These are phyloP conservation scores for Xylaria flabelliformis DNA, from an alignment of 495 filamentous ascomycete species.

Conservation along the genomic window DNA sequence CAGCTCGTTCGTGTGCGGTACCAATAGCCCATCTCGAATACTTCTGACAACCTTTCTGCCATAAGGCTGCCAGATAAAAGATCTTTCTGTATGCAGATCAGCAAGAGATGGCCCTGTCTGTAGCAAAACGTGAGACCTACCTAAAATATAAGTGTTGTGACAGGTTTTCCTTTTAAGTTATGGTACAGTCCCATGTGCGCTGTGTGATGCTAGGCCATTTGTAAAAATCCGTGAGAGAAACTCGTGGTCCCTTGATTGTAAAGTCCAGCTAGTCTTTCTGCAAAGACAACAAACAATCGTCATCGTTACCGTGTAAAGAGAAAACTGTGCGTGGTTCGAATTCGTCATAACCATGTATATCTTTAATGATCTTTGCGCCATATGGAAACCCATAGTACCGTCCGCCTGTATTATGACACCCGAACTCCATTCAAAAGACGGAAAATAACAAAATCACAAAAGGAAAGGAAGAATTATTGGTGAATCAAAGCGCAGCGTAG, in stretches of 20 bases:
- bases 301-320: neutral
- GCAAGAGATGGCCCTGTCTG: neutral
- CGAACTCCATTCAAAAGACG: slow-evolving; percentile 6
- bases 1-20: no score
- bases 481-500: neutral
- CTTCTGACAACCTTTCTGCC: neutral
- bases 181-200: neutral
- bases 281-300: neutral
- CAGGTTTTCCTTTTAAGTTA: neutral
- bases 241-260: neutral
- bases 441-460: neutral
- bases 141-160: neutral
- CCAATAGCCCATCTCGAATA: neutral
- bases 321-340: neutral
- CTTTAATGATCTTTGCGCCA: neutral
- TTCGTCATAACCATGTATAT: neutral
- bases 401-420: neutral
- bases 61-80: neutral
- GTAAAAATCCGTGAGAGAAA: neutral
- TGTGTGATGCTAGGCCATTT: neutral
- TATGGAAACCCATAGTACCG: neutral
- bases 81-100: neutral
- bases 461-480: neutral
- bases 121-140: neutral
- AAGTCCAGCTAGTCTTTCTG: neutral